Evolutionary conservation across 768 basidiomycete species (phyloP).

Genomic region (Tulasnella sp.): DNA sequence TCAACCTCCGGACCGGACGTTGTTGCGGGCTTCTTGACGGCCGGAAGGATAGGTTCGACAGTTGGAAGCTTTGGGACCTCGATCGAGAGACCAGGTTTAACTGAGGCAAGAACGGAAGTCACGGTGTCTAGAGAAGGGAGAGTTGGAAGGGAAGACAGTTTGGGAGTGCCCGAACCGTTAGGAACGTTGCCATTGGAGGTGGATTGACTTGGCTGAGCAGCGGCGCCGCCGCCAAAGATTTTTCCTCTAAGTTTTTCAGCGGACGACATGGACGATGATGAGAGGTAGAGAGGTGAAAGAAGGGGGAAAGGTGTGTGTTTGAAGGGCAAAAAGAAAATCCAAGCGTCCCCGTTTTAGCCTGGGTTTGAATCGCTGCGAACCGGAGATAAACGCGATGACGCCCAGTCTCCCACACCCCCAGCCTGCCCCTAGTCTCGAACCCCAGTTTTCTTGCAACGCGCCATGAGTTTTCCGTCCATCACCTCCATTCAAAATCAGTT

Average conservation of each 20-base stretch:
- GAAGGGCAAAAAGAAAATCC: background rate
- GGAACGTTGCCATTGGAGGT: background rate
- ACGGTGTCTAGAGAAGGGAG: constrained; percentile 9
- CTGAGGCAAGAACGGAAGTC: constrained; percentile 19
- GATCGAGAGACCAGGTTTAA: constrained; percentile 41
- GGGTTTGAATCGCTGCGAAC: background rate
- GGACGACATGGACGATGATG: background rate
- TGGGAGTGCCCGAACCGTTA: background rate
- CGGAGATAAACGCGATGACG: background rate
- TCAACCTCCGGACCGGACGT: background rate
- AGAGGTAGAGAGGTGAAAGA: background rate
- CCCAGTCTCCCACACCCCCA: background rate
- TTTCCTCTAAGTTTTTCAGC: background rate
- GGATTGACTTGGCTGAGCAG: background rate
- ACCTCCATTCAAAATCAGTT: background rate
- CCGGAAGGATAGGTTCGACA: background rate
- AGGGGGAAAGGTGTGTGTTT: background rate
- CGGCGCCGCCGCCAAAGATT: background rate
- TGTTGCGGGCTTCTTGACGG: background rate
- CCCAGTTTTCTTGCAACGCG: background rate
- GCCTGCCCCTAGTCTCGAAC: background rate
- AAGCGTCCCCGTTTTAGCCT: background rate
- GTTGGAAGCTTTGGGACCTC: constrained; percentile 48
- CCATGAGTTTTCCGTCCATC: background rate
- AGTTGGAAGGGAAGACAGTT: background rate